These are phyloP conservation scores for Syzygium aromaticum DNA, from an alignment of 345 rosid genomes.

Conservation along the genomic window DNA sequence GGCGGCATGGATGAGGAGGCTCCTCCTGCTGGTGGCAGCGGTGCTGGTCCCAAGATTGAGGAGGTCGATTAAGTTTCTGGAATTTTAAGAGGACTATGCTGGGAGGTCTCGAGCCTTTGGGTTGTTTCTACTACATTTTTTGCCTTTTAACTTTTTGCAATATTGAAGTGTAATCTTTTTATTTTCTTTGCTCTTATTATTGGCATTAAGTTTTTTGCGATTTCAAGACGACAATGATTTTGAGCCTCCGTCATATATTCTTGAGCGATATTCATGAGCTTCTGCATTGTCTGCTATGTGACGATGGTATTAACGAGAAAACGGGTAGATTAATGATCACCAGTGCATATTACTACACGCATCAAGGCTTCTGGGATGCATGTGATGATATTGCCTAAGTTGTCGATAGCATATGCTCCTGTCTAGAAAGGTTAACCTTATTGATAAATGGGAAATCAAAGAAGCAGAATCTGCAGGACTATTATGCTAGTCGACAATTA, in stretches of 20 bases:
- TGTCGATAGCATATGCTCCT: not conserved
- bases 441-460: not conserved
- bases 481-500: no score
- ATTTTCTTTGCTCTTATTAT: not conserved
- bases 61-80: slow-evolving; percentile 34
- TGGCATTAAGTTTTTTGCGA: not conserved
- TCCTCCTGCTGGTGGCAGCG: slow-evolving; percentile 35
- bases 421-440: not conserved
- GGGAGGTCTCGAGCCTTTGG: not conserved
- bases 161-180: not conserved
- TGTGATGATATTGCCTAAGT: not conserved
- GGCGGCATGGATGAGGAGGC: slow-evolving; percentile 50
- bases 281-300: not conserved
- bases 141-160: not conserved
- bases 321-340: not conserved
- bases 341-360: not conserved
- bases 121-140: not conserved
- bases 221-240: not conserved
- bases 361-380: not conserved
- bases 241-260: not conserved
- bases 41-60: slow-evolving; percentile 54
- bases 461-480: no score
- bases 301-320: not conserved
- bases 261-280: not conserved
- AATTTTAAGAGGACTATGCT: not conserved